Percentiles rank a stretch among this genome's conserved stretches.
Conservation (phyloP, 305 asterid species). For the Fraxinus greggii region DNA sequence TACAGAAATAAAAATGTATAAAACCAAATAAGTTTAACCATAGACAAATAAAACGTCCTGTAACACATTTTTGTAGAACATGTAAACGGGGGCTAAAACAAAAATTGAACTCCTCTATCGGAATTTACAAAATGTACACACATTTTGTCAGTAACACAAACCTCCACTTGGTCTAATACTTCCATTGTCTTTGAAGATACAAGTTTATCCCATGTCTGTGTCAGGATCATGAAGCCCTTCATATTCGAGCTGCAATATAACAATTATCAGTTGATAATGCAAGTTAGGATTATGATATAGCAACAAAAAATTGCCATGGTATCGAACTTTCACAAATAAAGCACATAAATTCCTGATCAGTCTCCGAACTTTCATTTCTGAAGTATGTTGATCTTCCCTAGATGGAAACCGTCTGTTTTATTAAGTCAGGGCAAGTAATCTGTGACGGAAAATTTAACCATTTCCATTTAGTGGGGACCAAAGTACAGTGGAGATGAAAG, state of each 20-base stretch:
- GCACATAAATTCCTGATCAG: neutral
- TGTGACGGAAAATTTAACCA: neutral
- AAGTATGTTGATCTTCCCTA: neutral
- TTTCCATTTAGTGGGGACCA: neutral
- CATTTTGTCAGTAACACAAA: constrained; percentile 10
- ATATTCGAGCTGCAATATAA: constrained; percentile 53
- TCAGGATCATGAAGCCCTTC: constrained; percentile 50
- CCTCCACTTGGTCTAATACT: neutral
- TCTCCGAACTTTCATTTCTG: neutral
- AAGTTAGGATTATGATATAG: neutral
- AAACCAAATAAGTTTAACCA: neutral
- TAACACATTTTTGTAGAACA: constrained; percentile 6
- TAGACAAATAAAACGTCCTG: neutral
- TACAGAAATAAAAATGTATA: neutral
- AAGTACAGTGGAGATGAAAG: neutral
- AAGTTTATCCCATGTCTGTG: constrained; percentile 39
- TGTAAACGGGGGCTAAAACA: constrained; percentile 3
- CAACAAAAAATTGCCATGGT: neutral
- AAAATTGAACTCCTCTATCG: neutral
- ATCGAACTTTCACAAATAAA: neutral
- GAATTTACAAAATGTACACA: constrained; percentile 34
- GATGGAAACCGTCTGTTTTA: neutral
- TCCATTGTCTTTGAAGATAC: neutral
- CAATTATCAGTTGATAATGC: constrained; percentile 5
- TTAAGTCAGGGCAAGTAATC: neutral